Percentiles rank a stretch among this genome's conserved stretches.
Conservation (phyloP, 2,329 filamentous ascomycete genomes). For the Elsinoe batatas region DNA sequence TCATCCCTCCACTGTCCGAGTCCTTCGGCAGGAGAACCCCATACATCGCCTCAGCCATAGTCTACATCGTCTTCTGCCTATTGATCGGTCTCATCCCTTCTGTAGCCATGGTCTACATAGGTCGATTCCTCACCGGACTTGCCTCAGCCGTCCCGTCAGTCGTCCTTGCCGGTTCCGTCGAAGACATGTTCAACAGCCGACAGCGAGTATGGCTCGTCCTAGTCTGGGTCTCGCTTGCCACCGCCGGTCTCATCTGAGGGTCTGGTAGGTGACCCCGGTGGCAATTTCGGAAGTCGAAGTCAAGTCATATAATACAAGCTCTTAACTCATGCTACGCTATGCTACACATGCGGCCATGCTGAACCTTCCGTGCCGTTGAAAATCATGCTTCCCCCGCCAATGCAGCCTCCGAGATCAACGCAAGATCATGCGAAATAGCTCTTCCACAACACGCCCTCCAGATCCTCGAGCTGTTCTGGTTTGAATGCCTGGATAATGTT, state of each 20-base stretch:
- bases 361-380: background rate
- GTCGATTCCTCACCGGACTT: constrained; percentile 36
- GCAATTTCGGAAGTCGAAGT: too few species aligned
- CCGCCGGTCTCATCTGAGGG: constrained; percentile 34
- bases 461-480: constrained; percentile 81
- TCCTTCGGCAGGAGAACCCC: constrained; percentile 29
- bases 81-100: constrained; percentile 31
- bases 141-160: constrained; percentile 40
- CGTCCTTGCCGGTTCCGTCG: constrained; percentile 39
- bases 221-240: constrained; percentile 36
- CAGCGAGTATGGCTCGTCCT: constrained; percentile 40
- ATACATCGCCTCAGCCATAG: constrained; percentile 27
- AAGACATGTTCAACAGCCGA: constrained; percentile 40
- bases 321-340: background rate
- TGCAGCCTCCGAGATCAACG: background rate
- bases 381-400: background rate
- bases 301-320: constrained; percentile 1
- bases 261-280: too few species aligned
- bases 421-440: constrained; percentile 77
- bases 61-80: constrained; percentile 29
- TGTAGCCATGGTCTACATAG: constrained; percentile 30
- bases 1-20: constrained; percentile 33
- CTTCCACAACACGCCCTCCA: constrained; percentile 98
- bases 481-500: constrained; percentile 57
- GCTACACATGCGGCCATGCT: background rate